Conservation (phyloP, 768 basidiomycete species). For the Pulveroboletus frians region DNA sequence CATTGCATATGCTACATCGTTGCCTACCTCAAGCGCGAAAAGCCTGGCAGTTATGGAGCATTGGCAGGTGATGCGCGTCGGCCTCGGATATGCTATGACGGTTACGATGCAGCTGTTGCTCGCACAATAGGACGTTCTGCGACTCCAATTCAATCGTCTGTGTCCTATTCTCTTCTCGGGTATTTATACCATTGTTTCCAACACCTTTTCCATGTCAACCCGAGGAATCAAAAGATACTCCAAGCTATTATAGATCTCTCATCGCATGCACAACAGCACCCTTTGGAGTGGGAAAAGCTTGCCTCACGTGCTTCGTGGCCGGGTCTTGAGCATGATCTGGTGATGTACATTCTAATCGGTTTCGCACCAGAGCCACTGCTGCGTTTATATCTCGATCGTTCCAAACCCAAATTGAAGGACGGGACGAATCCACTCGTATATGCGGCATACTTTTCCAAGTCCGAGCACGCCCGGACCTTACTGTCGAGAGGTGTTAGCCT, state of each 20-base stretch:
- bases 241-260: neutral
- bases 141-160: neutral
- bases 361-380: neutral
- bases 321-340: neutral
- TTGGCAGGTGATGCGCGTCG: too few species aligned
- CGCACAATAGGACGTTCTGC: neutral
- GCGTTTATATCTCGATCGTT: neutral
- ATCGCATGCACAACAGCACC: neutral
- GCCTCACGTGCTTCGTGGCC: neutral
- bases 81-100: too few species aligned
- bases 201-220: neutral
- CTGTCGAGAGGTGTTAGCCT: neutral
- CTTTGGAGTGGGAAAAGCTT: conserved; percentile 3
- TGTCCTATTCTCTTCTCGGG: neutral
- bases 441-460: conserved; percentile 1
- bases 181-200: neutral
- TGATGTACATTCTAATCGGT: neutral
- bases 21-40: too few species aligned
- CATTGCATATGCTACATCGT: conserved; percentile 9
- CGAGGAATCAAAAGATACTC: neutral
- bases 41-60: too few species aligned
- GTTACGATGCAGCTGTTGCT: neutral
- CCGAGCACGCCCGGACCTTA: conserved; percentile 1
- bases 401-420: neutral
- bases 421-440: conserved; percentile 12